Percentiles rank a stretch among this genome's conserved stretches.
These are phyloP conservation scores for Xylaria sp. DNA, from an alignment of 2,329 filamentous ascomycete genomes.

Conservation along the genomic window DNA sequence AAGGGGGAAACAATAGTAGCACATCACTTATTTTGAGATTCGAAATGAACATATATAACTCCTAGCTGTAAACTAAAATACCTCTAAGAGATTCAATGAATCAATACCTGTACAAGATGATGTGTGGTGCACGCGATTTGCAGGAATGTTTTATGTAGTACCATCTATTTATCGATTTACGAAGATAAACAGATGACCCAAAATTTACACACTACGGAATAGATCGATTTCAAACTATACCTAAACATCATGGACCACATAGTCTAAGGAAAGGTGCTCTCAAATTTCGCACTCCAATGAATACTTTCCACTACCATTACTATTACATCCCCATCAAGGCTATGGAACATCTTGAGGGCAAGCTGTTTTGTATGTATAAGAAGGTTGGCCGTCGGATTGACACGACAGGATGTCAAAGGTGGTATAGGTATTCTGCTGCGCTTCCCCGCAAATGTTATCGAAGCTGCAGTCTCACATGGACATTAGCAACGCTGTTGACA, in stretches of 20 bases:
- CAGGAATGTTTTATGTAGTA: not conserved
- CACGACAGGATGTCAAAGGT: not conserved
- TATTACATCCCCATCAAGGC: not conserved
- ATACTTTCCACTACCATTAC: not conserved
- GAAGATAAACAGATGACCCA: not conserved
- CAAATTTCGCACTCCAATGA: not conserved
- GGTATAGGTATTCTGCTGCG: not conserved
- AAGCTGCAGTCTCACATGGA: not conserved
- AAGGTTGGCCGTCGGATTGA: not conserved
- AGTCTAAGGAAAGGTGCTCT: not conserved
- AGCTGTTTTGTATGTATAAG: not conserved
- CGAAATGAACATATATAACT: too few species aligned
- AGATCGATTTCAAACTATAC: not conserved
- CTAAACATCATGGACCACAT: not conserved
- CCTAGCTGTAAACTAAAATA: too few species aligned
- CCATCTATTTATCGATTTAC: not conserved
- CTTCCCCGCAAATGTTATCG: not conserved
- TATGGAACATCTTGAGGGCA: not conserved
- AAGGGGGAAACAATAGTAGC: too few species aligned
- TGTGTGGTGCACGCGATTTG: too few species aligned
- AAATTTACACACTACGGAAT: not conserved
- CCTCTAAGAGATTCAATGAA: too few species aligned
- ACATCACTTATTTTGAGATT: too few species aligned
- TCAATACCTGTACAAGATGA: not conserved
- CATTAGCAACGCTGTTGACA: slow-evolving; percentile 28